Conservation (phyloP, 2,329 filamentous ascomycete species). For the Lasiodiplodia theobromae region DNA sequence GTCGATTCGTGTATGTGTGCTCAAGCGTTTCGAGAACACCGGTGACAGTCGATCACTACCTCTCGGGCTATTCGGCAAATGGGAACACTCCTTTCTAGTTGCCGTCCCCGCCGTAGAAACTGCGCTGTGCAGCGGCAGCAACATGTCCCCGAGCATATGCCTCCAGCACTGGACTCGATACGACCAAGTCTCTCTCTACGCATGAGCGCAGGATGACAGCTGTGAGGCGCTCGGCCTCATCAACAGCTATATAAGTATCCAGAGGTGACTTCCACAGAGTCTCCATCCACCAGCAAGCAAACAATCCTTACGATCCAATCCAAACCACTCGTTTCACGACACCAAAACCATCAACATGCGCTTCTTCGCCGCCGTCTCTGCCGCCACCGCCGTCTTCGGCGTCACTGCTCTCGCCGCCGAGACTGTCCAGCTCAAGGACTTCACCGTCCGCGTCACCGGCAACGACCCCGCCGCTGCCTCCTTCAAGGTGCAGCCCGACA, state of each 20-base stretch:
- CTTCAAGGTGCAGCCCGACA: slow-evolving; percentile 15
- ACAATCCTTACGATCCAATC: not conserved
- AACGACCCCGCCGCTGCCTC: not conserved
- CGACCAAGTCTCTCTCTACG: not conserved
- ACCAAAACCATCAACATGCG: slow-evolving; percentile 23
- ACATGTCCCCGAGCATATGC: not conserved
- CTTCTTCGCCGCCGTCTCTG: slow-evolving; percentile 3
- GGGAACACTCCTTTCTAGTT: not conserved
- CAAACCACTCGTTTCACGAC: slow-evolving; percentile 1
- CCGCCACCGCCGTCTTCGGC: slow-evolving; percentile 9
- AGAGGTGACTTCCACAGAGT: not conserved
- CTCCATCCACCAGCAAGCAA: not conserved
- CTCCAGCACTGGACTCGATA: not conserved
- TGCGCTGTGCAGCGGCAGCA: not conserved
- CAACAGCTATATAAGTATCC: not conserved
- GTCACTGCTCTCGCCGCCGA: slow-evolving; percentile 1
- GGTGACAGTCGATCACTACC: not conserved
- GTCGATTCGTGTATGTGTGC: not conserved
- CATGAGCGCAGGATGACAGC: not conserved
- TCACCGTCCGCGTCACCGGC: slow-evolving; percentile 16
- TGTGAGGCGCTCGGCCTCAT: not conserved
- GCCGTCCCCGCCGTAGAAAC: not conserved
- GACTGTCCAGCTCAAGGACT: slow-evolving; percentile 15
- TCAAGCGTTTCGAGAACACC: not conserved
- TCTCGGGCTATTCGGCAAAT: not conserved